phyloP scores from a whole-genome alignment of 495 filamentous ascomycete species.

The Aspergillus wentii region DNA sequence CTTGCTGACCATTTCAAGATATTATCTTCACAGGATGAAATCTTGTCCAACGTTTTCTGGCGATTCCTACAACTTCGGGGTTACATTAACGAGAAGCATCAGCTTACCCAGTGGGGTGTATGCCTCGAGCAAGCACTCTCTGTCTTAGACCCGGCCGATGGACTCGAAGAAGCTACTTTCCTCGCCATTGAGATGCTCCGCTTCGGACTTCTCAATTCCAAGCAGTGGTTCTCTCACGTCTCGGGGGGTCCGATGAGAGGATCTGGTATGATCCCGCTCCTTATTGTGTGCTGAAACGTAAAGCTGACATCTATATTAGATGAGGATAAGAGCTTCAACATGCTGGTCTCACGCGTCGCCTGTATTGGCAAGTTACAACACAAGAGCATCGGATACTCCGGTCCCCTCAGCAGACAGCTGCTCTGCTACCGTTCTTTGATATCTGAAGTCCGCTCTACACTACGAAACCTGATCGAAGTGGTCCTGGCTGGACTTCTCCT shows the following conservation, averaged over 20 bases:
- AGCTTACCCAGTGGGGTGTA: slow-evolving; percentile 78
- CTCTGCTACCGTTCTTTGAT: slow-evolving; percentile 82
- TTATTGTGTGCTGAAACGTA: no score
- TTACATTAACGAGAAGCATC: slow-evolving; percentile 75
- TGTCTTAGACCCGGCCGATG: slow-evolving; percentile 49
- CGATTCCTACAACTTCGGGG: slow-evolving; percentile 84
- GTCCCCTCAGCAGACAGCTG: slow-evolving; percentile 85
- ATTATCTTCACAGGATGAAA: slow-evolving; percentile 56
- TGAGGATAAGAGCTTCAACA: slow-evolving; percentile 61
- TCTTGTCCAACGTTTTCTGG: slow-evolving; percentile 75
- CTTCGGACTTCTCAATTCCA: slow-evolving; percentile 68
- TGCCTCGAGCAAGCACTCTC: slow-evolving; percentile 66
- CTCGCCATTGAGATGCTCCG: slow-evolving; percentile 77
- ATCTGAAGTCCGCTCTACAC: slow-evolving; percentile 66
- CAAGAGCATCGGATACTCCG: slow-evolving; percentile 84
- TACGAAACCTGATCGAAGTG: slow-evolving; percentile 81
- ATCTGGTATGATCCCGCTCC: slow-evolving; percentile 47
- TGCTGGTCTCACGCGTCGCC: slow-evolving; percentile 80
- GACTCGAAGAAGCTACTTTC: slow-evolving; percentile 60
- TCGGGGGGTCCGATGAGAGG: slow-evolving; percentile 57
- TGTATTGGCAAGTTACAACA: slow-evolving; percentile 79
- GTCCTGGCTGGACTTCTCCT: slow-evolving; percentile 73
- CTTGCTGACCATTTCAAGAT: slow-evolving; percentile 15
- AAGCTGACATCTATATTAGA: slow-evolving; percentile 41
- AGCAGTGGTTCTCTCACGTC: slow-evolving; percentile 51